Evolutionary conservation across 441 rosid species (phyloP).

Genomic region (Populus hybrid): DNA sequence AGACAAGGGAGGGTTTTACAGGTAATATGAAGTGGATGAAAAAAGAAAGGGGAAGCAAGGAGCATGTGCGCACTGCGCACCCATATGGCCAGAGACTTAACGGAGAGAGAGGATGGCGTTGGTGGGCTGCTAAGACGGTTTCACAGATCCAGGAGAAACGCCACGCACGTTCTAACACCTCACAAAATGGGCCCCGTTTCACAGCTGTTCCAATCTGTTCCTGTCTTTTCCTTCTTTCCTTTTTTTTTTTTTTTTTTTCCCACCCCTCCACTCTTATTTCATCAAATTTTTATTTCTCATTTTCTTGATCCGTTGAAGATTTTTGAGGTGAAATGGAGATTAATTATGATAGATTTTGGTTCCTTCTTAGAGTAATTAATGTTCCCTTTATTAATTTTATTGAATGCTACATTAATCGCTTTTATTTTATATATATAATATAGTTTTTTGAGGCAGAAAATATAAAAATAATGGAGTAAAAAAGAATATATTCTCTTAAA

Average conservation of each 20-base stretch:
- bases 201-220: constrained; percentile 53
- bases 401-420: no score
- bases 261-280: not conserved
- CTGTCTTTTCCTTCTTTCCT: constrained; percentile 26
- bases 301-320: not conserved
- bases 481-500: no score
- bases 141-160: constrained; percentile 50
- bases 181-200: constrained; percentile 29
- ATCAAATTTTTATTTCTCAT: not conserved
- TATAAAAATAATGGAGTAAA: no score
- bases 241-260: no score
- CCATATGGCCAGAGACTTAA: not conserved
- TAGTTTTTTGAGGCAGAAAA: no score
- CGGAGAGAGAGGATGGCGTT: not conserved
- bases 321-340: not conserved
- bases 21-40: not conserved
- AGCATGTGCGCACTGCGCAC: not conserved
- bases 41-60: not conserved
- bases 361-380: no score
- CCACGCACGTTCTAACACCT: constrained; percentile 64
- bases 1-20: not conserved
- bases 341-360: not conserved
- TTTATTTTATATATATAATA: no score
- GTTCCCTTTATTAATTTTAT: no score
- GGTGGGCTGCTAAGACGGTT: constrained; percentile 39